Conservation (phyloP, 2,329 filamentous ascomycete genomes). For the Aspergillus clavatus region DNA sequence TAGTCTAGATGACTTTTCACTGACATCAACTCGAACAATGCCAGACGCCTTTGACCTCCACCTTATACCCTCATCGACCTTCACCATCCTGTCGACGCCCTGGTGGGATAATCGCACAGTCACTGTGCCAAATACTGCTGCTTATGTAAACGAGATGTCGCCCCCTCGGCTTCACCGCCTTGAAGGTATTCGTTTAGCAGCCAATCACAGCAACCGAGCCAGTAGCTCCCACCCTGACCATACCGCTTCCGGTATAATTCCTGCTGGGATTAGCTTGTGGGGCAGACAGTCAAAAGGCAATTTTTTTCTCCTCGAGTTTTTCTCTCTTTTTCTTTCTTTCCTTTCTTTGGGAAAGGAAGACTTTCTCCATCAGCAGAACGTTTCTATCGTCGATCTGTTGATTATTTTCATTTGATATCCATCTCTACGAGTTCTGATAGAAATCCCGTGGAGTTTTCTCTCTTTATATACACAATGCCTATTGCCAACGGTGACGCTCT, state of each 20-base stretch:
- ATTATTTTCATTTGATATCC: constrained; percentile 29
- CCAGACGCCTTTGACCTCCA: no score
- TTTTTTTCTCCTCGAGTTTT: constrained; percentile 29
- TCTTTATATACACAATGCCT: constrained; percentile 57
- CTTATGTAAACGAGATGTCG: constrained; percentile 8
- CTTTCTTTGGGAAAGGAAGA: constrained; percentile 53
- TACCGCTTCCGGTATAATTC: constrained; percentile 17
- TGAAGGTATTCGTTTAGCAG: constrained; percentile 24
- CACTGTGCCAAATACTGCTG: no score
- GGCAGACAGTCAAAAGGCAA: constrained; percentile 26
- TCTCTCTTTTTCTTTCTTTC: constrained; percentile 42
- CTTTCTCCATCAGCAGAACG: constrained; percentile 57
- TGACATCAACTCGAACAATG: no score
- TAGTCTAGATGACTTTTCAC: no score
- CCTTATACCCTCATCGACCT: no score
- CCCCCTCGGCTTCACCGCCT: constrained; percentile 21
- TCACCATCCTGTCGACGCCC: no score
- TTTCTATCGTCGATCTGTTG: constrained; percentile 43
- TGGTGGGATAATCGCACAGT: no score
- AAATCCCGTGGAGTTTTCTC: constrained; percentile 26
- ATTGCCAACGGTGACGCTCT: constrained; percentile 61
- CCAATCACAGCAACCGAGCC: constrained; percentile 19
- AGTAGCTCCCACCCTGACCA: constrained; percentile 16
- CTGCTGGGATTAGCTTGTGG: constrained; percentile 18
- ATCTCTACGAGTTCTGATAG: constrained; percentile 21